A percentile compares a stretch with the other conserved stretches of the same genome.
Evolutionary conservation across 2,329 filamentous ascomycete genomes (phyloP).

Genomic region (Pseudophaeomoniella oleicola): DNA sequence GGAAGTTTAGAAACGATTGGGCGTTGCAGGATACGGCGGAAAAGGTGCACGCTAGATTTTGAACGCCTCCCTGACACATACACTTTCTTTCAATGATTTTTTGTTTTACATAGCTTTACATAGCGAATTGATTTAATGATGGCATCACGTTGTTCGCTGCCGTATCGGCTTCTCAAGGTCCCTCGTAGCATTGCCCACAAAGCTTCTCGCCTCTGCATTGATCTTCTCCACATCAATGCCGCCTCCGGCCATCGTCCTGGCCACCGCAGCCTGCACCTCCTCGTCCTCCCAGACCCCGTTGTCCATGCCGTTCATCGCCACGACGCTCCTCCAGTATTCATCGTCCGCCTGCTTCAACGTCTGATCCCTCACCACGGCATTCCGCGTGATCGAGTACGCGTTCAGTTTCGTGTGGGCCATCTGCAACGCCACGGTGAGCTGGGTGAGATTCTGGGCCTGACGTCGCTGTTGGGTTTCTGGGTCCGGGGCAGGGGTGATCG

Average conservation of each 20-base stretch:
- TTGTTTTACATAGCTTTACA: no score
- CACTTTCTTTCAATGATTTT: no score
- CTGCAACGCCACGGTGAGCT: slow-evolving; percentile 41
- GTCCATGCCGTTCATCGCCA: slow-evolving; percentile 52
- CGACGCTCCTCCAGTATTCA: slow-evolving; percentile 54
- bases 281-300: slow-evolving; percentile 57
- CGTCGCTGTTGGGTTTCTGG: slow-evolving; percentile 32
- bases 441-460: slow-evolving; percentile 18
- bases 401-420: slow-evolving; percentile 51
- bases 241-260: slow-evolving; percentile 46
- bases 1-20: slow-evolving; percentile 55
- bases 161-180: slow-evolving; percentile 21
- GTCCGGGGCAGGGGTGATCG: slow-evolving; percentile 48
- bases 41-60: slow-evolving; percentile 59
- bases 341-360: slow-evolving; percentile 51
- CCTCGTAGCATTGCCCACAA: slow-evolving; percentile 27
- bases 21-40: slow-evolving; percentile 61
- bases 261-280: slow-evolving; percentile 48
- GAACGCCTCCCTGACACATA: slow-evolving; percentile 1
- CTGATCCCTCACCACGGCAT: slow-evolving; percentile 62
- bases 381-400: slow-evolving; percentile 61
- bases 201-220: slow-evolving; percentile 26
- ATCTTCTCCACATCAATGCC: slow-evolving; percentile 25
- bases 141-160: no score
- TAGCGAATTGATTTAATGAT: no score